A percentile compares a stretch with the other conserved stretches of the same genome.
Conservation (phyloP, 2,329 filamentous ascomycete species). For the Fusarium euwallaceae region DNA sequence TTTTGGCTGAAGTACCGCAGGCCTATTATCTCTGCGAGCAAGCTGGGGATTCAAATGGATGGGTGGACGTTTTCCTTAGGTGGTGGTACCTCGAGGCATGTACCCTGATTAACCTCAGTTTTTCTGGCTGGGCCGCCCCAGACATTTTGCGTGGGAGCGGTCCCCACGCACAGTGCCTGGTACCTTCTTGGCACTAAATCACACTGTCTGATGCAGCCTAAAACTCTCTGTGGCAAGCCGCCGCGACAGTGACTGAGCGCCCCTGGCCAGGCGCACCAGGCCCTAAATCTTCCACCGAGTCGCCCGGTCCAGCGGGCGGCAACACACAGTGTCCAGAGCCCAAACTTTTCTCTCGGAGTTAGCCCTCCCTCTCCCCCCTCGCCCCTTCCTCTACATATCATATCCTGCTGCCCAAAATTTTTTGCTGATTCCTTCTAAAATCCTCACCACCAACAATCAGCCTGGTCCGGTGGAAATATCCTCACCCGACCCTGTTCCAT, state of each 20-base stretch:
- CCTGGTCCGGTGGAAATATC: slow-evolving; percentile 54
- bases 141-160: slow-evolving; percentile 1
- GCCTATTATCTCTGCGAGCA: slow-evolving; percentile 11
- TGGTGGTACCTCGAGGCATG: slow-evolving; percentile 7
- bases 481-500: slow-evolving; percentile 50
- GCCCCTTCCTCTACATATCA: slow-evolving; percentile 50
- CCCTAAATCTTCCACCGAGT: neutral
- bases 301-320: neutral
- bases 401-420: slow-evolving; percentile 55
- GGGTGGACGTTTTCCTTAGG: slow-evolving; percentile 2
- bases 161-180: slow-evolving; percentile 17
- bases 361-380: slow-evolving; percentile 45
- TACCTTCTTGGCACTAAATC: neutral
- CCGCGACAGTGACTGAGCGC: slow-evolving; percentile 10
- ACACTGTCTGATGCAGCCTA: slow-evolving; percentile 30
- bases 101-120: neutral
- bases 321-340: slow-evolving; percentile 33
- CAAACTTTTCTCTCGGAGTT: slow-evolving; percentile 29
- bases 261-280: neutral
- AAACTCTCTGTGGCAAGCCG: slow-evolving; percentile 14
- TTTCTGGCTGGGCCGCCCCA: slow-evolving; percentile 12
- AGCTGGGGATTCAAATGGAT: slow-evolving; percentile 19
- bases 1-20: slow-evolving; percentile 10
- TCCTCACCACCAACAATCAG: slow-evolving; percentile 53
- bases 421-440: slow-evolving; percentile 53